These are phyloP conservation scores for Quercus alba DNA, from an alignment of 306 rosid species.

Conservation along the genomic window DNA sequence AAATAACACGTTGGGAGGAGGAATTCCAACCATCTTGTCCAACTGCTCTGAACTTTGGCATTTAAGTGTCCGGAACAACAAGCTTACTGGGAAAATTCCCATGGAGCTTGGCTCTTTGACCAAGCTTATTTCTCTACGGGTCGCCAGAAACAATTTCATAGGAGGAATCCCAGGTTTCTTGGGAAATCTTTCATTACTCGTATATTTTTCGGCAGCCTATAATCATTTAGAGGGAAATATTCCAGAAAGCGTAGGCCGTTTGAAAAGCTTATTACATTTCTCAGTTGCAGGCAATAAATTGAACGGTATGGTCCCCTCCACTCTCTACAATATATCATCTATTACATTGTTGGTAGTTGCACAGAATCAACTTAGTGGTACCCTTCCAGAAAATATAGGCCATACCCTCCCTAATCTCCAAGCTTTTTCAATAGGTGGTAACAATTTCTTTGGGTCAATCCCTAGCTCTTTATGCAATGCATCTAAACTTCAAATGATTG, in stretches of 20 bases:
- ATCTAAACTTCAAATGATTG: not conserved
- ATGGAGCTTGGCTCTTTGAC: not conserved
- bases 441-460: constrained; percentile 29
- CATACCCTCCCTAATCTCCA: constrained; percentile 27
- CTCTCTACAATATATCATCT: constrained; percentile 39
- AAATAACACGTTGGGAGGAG: too few species aligned
- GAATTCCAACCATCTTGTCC: too few species aligned
- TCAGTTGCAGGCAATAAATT: constrained; percentile 4
- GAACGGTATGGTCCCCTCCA: constrained; percentile 21
- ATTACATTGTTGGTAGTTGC: not conserved
- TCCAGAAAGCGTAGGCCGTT: constrained; percentile 24
- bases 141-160: not conserved
- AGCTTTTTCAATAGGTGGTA: not conserved
- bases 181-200: constrained; percentile 34
- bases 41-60: too few species aligned
- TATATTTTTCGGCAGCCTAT: rapidly evolving
- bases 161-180: constrained; percentile 34
- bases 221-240: constrained; percentile 26
- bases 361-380: constrained; percentile 8
- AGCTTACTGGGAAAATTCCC: too few species aligned
- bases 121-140: constrained; percentile 8
- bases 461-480: constrained; percentile 35
- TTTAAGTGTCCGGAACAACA: rapidly evolving
- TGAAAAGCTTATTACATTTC: not conserved
- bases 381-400: constrained; percentile 29